phyloP scores from a whole-genome alignment of 2,329 filamentous ascomycete species.

The Penicillium hordei region DNA sequence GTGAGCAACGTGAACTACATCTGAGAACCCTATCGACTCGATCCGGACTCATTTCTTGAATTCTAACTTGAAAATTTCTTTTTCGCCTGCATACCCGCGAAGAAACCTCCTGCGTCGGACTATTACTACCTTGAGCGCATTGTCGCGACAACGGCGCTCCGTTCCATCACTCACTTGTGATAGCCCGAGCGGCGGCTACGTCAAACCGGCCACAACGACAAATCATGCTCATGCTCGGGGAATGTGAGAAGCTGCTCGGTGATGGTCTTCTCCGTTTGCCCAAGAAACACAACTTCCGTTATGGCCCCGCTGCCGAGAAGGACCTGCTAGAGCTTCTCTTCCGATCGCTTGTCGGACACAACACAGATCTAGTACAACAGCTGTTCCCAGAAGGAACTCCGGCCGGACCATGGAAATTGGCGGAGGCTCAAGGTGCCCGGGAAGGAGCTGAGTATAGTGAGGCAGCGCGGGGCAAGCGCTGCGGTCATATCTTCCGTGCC shows the following conservation, averaged over 20 bases:
- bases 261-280: conserved; percentile 79
- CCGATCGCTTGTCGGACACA: conserved; percentile 76
- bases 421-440: conserved; percentile 84
- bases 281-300: conserved; percentile 70
- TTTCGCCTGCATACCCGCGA: not conserved
- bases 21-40: not conserved
- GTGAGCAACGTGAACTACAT: conserved; percentile 8
- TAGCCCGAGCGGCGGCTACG: conserved; percentile 29
- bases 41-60: not conserved
- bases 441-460: conserved; percentile 95
- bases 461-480: conserved; percentile 85
- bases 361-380: conserved; percentile 69
- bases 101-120: conserved; percentile 4
- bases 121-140: conserved; percentile 8
- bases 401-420: conserved; percentile 68
- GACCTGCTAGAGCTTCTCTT: conserved; percentile 80
- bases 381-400: conserved; percentile 79
- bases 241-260: conserved; percentile 76
- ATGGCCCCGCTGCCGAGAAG: conserved; percentile 67
- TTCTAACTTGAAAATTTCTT: not conserved
- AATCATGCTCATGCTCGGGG: conserved; percentile 44
- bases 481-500: conserved; percentile 93
- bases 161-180: conserved; percentile 15
- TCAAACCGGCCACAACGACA: conserved; percentile 26
- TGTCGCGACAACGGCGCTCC: conserved; percentile 14